Evolutionary conservation across 805 yeast species (phyloP), one percentile per base, ranked within the genome.

Genomic region (Starmera dryadoides): DNA sequence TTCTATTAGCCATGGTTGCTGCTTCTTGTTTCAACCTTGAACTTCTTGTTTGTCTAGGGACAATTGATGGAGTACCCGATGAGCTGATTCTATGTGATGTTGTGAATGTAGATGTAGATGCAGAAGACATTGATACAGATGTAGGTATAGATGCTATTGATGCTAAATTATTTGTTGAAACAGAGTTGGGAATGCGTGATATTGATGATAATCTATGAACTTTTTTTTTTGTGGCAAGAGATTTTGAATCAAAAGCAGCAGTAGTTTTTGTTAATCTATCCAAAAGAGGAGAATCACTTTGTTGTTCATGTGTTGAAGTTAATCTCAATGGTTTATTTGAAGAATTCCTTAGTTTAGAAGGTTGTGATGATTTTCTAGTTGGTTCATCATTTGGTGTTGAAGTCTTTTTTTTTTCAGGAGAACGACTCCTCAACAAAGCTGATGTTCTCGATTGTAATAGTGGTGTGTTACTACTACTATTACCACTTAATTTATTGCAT

Each of bases 261-360:
- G 57, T 52, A 2, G 58, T 50, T 20, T 50, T 39, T 1, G 58
- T 50, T 2, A 53, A 43, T 33, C 58, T 44, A 5, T 47, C 37
- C 2, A 53, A n/a, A 10, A 52, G 25, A 4, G 52, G 52, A 3
- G 55, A 45, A 12, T 48, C 44, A 20, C 44, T 48, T 9, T 20
- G 23, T 21, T 21, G n/a, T n/a, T n/a, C n/a, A n/a, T n/a, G n/a
- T n/a, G n/a, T n/a, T n/a, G n/a, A n/a, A n/a, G n/a, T n/a, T n/a
- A n/a, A n/a, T n/a, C n/a, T n/a, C n/a, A n/a, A n/a, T n/a, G n/a
- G n/a, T n/a, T n/a, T n/a, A n/a, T n/a, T n/a, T n/a, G 52, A 51
- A 3, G 55, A 45, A 12, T 48, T 44, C 18, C 44, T 48, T 9
- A 17, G 23, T 21, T 21, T 9, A 6, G 23, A 21, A 9, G 23